Base-by-base conservation (phyloP, 2,329 filamentous ascomycete genomes). In the Myriosclerotinia scirpicola region DNA sequence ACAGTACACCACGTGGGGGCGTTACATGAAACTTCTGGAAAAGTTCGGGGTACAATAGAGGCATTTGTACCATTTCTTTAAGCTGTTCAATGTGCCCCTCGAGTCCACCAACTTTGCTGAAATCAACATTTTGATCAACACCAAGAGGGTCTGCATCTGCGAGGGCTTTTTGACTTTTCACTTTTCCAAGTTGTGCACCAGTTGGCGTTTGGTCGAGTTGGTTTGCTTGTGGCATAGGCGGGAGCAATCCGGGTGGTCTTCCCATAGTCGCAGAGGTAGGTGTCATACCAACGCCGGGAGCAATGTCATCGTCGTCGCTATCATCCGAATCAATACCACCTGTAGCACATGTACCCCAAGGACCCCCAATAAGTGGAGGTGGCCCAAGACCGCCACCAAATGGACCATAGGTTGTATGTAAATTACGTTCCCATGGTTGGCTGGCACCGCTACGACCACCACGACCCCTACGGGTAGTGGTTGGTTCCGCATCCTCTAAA, bases 11-110 rank as follows among this genome's bases (percentile, higher is more conserved):
- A 64, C 96, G 87, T 15, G 95, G 95, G 14, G 95, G 95, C 1
- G 93, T 97, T 68, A 98, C 92, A 71, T 96, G 90, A 78, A 98
- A 96, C 69, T 88, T 89, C 70, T 89, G 84, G 78, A 98, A 99
- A 53, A 98, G 87, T 77, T 99, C 95, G 0, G 95, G 95, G 75
- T 99, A 99, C 7, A 98, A 85, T 26, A 99, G 81, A 2, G 95
- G 95, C 68, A 99, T 84, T 71, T 94, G 91, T 22, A 99, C 94
- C 95, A 99, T 99, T 80, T 99, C 95, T 79, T 99, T 98, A 69
- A 99, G 83, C 78, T 97, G 92, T 76, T 97, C 93, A 76, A 99
- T 97, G 76, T 98, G 94, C 46, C 92, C 90, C 76, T 96, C 89
- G 54, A 99, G 81, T 52, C 95, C 95, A 75, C 95, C 95, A 66